These are phyloP conservation scores for Pittosporum tobira DNA, from an alignment of 129 eudicot species.

Conservation along the genomic window DNA sequence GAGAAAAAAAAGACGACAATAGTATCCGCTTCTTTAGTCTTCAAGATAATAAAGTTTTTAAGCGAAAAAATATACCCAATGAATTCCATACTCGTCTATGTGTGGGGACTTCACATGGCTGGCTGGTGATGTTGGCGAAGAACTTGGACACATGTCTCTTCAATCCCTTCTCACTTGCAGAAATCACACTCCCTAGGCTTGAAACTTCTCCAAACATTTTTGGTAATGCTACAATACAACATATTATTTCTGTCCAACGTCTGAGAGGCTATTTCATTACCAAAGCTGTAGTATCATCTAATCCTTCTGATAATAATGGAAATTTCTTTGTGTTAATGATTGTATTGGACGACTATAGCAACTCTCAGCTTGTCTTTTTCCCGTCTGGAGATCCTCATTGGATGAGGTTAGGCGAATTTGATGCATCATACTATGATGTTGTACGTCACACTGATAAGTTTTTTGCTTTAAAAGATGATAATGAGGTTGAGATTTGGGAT, in stretches of 20 bases:
- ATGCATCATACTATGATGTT: neutral
- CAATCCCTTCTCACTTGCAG: neutral
- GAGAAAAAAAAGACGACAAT: too few species aligned
- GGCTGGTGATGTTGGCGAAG: constrained; percentile 1
- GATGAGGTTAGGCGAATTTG: neutral
- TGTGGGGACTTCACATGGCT: neutral
- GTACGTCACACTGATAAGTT: constrained; percentile 1
- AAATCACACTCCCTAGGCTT: neutral
- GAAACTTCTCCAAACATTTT: neutral
- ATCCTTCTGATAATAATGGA: constrained; percentile 3
- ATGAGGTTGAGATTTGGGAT: constrained; percentile 6
- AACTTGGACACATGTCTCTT: neutral
- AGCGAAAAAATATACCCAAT: neutral
- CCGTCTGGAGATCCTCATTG: neutral
- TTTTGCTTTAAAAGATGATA: neutral
- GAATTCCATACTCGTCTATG: constrained; percentile 1
- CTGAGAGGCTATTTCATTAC: neutral
- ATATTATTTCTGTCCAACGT: neutral
- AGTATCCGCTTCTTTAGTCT: too few species aligned
- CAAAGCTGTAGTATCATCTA: constrained; percentile 8
- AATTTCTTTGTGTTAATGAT: constrained; percentile 4
- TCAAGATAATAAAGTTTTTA: too few species aligned
- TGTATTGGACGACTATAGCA: neutral
- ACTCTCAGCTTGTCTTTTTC: neutral
- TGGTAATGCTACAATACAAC: too few species aligned